Evolutionary conservation across 1,284 basidiomycete genomes (phyloP), one percentile per base, ranked within the genome.

Genomic region (Naganishia sp.): DNA sequence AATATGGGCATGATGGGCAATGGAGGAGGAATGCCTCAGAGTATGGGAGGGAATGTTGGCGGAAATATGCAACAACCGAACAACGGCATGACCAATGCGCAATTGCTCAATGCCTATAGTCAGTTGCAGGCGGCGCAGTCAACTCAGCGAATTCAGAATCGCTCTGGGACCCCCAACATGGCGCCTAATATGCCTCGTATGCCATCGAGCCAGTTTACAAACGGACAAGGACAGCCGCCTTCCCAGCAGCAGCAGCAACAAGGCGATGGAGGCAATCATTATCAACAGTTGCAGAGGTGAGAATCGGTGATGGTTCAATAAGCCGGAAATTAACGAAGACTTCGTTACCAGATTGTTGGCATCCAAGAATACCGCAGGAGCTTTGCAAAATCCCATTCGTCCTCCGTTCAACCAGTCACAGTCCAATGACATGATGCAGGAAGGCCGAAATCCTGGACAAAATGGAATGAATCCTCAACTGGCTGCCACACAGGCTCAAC

Each of bases 241-340:
- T 9, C 35, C 35, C 60, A 62, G 23, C 60, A 51, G 25, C 43
- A 58, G 15, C 55, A 50, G 35, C 60, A 32, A 50, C 63, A 49
- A 31, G 54, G 55, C 21, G 54, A 65, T 32, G 55, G 58, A 49
- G 32, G 49, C 28, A 55, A 57, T 11, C 55, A 65, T 39, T 45
- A 58, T 31, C 53, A 52, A 15, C 54, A 65, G 35, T 58, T 65
- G 54, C 54, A 65, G n/a, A 55, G 55, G 63, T 57, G n/a, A 35
- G 47, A 25, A 17, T 17, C 28, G 1, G 32, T n/a, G 39, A 17
- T 21, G 21, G 43, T 3, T 32, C 46, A 6, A 58, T 58, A 23
- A 23, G 21, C 21, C 23, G 21, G 21, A 54, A 10, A 1, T 10
- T 43, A 5, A 47, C 45, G 23, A 41, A 18, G 15, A 17, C 31